These are phyloP conservation scores for Pichia gijzeniarum DNA, from an alignment of 805 yeast species.

Conservation along the genomic window DNA sequence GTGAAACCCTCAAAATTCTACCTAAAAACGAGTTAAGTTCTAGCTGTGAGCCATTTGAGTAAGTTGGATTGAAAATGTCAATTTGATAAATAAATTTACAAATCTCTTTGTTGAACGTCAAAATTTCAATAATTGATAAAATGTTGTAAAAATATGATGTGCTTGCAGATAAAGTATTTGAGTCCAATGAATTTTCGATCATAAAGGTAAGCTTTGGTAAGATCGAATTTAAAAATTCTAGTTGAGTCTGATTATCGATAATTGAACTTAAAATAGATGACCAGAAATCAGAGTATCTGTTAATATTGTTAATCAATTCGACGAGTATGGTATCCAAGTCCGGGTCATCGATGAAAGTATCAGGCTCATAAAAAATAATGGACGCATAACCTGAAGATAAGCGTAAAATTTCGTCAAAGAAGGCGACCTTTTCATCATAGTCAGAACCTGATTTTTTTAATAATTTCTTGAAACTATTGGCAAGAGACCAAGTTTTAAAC, in stretches of 20 bases:
- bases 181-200: constrained; percentile 33
- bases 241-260: constrained; percentile 56
- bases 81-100: constrained; percentile 54
- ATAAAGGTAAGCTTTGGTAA: constrained; percentile 38
- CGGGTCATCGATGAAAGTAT: constrained; percentile 43
- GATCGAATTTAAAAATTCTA: constrained; percentile 53
- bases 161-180: constrained; percentile 3
- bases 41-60: constrained; percentile 41
- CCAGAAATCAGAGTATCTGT: constrained; percentile 39
- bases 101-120: constrained; percentile 53
- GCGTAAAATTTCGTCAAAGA: constrained; percentile 44
- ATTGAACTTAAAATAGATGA: constrained; percentile 52
- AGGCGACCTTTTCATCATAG: constrained; percentile 31
- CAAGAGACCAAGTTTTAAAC: constrained; percentile 37
- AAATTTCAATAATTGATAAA: constrained; percentile 49
- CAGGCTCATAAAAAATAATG: constrained; percentile 64
- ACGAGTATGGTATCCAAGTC: constrained; percentile 25
- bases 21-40: constrained; percentile 69
- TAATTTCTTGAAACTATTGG: constrained; percentile 37
- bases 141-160: constrained; percentile 44
- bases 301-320: constrained; percentile 22
- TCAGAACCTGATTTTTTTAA: constrained; percentile 36
- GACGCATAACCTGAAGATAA: constrained; percentile 57
- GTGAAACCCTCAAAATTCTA: constrained; percentile 69
- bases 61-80: constrained; percentile 45